Evolutionary conservation across 148 eudicot species (phyloP), one percentile per base, ranked within the genome.

Genomic region (Pharnaceum exiguum): DNA sequence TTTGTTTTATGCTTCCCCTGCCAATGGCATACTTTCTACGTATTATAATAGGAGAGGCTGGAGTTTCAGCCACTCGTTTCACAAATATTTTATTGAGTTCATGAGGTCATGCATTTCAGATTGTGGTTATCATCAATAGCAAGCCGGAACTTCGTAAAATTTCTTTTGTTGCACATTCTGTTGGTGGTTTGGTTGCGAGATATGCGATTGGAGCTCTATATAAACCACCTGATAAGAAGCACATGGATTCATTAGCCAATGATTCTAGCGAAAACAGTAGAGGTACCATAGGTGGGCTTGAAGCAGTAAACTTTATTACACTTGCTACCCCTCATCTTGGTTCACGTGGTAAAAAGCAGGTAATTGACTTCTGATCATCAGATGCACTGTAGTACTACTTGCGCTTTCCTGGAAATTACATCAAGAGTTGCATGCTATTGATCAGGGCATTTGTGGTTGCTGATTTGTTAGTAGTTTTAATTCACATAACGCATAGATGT

Each of bases 251-350:
- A 32, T 59, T 65, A 29, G 45, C 54, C 55, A 62, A 57, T 55
- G 69, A 59, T 31, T 66, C 64, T 57, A 50, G 49, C 52, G 77
- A 72, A 44, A 77, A 66, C 62, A 61, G 63, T 30, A 78, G 75
- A 63, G 96, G 76, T 57, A 86, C 87, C 17, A 94, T 89, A 30
- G 85, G 81, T 59, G 95, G 86, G 76, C 77, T 94, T 70, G 81
- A 82, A 68, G 84, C 99, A 48, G 51, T 94, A 57, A 94, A 94
- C 70, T 86, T 94, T 47, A 74, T 94, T 46, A 86, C 91, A 16
- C 89, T 86, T 75, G 99, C 99, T 38, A 77, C 96, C 51, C 99
- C 99, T 62, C 99, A 94, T 86, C 99, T 94, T 73, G 96, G 99
- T 65, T 94, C 99, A 43, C 80, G 95, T 72, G 99, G 99, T 55